phyloP scores from a whole-genome alignment of 176 grass and related monocot species.

The Secale cereale region DNA sequence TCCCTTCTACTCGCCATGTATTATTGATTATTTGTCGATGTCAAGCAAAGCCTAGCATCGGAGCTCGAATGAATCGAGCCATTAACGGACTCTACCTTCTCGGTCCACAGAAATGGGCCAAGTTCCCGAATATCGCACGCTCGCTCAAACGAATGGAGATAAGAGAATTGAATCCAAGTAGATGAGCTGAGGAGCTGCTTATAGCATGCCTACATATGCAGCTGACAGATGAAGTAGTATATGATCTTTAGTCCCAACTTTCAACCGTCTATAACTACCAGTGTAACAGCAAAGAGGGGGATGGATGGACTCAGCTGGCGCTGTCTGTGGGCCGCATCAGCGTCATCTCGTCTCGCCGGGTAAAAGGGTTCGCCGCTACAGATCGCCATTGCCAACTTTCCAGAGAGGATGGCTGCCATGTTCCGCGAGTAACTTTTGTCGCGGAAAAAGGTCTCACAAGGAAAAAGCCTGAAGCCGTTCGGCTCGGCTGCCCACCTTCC shows the following conservation, averaged over 20 bases:
- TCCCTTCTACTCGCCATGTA: too few relatives aligned
- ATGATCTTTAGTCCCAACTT: background rate
- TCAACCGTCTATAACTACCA: background rate
- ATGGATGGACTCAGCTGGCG: background rate
- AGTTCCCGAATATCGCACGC: background rate
- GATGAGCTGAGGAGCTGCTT: background rate
- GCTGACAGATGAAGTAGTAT: too few relatives aligned
- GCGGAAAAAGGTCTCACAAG: background rate
- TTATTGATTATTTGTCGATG: too few relatives aligned
- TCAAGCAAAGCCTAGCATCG: too few relatives aligned
- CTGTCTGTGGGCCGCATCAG: background rate
- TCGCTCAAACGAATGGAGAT: background rate
- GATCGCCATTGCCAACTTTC: background rate
- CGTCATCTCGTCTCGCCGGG: background rate
- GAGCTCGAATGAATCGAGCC: too few relatives aligned
- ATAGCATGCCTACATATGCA: too few relatives aligned
- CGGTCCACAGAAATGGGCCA: background rate
- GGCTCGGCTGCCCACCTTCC: background rate
- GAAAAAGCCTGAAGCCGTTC: too few relatives aligned
- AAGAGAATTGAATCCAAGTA: background rate
- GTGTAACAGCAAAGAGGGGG: background rate
- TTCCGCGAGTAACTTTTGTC: constrained; percentile 23
- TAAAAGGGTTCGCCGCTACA: background rate
- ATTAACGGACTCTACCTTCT: background rate
- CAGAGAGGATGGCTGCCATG: constrained; percentile 17